Conservation (phyloP, 176 grass and related monocot genomes). For the Eremochloa ophiuroides region DNA sequence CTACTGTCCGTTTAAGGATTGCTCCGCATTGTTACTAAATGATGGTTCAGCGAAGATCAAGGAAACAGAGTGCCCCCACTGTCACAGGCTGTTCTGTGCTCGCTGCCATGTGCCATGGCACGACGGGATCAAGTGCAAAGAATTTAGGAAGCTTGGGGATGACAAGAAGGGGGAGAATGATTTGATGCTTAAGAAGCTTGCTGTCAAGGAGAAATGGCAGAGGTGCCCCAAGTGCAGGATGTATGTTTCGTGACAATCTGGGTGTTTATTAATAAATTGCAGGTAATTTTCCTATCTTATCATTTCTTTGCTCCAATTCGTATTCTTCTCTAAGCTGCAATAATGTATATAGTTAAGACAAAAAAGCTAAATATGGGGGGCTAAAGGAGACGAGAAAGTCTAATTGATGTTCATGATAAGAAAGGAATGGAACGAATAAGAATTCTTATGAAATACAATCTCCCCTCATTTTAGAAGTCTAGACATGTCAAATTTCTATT, state of each 20-base stretch:
- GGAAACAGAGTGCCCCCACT: slow-evolving; percentile 63
- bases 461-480: not conserved
- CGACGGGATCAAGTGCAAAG: slow-evolving; percentile 42
- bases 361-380: not conserved
- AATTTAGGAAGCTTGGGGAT: slow-evolving; percentile 36
- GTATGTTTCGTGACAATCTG: slow-evolving; percentile 53
- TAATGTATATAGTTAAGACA: not conserved
- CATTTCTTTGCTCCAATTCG: not conserved
- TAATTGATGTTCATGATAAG: not conserved
- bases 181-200: slow-evolving; percentile 48
- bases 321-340: not conserved
- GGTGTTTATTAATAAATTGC: slow-evolving; percentile 70
- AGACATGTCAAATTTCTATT: slow-evolving; percentile 5
- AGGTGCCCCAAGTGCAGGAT: slow-evolving; percentile 75
- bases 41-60: not conserved
- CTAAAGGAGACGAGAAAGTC: not conserved
- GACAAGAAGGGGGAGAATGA: slow-evolving; percentile 44
- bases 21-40: slow-evolving; percentile 49
- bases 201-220: slow-evolving; percentile 58
- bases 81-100: slow-evolving; percentile 55
- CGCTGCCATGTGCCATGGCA: slow-evolving; percentile 74
- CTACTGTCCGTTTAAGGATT: slow-evolving; percentile 85
- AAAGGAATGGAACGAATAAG: not conserved
- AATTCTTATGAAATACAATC: not conserved
- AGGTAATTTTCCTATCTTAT: slow-evolving; percentile 45